Evolutionary conservation across 2,329 filamentous ascomycete species (phyloP).

Genomic region (Lithohypha guttulata): DNA sequence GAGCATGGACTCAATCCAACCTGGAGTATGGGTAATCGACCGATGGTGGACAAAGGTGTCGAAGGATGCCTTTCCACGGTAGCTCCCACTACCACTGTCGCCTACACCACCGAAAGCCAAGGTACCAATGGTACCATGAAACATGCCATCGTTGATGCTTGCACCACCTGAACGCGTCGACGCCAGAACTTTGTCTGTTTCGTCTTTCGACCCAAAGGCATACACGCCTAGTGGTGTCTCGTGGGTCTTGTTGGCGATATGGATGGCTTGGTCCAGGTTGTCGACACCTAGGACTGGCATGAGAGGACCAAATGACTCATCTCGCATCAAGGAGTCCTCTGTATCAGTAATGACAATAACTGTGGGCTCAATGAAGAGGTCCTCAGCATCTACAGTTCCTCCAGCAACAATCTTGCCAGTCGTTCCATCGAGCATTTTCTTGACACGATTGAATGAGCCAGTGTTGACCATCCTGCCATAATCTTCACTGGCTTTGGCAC

Average conservation of each 20-base stretch:
- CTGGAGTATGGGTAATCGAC: constrained; percentile 47
- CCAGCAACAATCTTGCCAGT: constrained; percentile 79
- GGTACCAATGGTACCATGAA: constrained; percentile 59
- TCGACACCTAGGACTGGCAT: constrained; percentile 72
- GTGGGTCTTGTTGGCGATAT: constrained; percentile 68
- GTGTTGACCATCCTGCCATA: constrained; percentile 72
- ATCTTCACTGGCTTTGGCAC: constrained; percentile 66
- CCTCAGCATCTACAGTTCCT: constrained; percentile 66
- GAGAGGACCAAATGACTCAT: constrained; percentile 90
- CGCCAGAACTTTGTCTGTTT: constrained; percentile 60
- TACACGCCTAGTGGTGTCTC: constrained; percentile 75
- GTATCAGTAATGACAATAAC: constrained; percentile 70
- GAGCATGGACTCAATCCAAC: constrained; percentile 50
- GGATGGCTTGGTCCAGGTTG: constrained; percentile 74
- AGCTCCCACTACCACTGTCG: constrained; percentile 62
- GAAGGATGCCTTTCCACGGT: constrained; percentile 63
- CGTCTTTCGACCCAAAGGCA: constrained; percentile 70
- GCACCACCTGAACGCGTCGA: constrained; percentile 58
- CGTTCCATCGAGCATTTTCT: constrained; percentile 78
- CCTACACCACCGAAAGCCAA: constrained; percentile 77
- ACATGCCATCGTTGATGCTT: constrained; percentile 47
- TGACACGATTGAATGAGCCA: constrained; percentile 68
- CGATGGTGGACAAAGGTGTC: constrained; percentile 53
- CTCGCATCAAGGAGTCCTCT: constrained; percentile 64
- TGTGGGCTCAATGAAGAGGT: constrained; percentile 82